These are phyloP conservation scores for Wickerhamomyces silvicola DNA, from an alignment of 805 yeast species.

Conservation along the genomic window DNA sequence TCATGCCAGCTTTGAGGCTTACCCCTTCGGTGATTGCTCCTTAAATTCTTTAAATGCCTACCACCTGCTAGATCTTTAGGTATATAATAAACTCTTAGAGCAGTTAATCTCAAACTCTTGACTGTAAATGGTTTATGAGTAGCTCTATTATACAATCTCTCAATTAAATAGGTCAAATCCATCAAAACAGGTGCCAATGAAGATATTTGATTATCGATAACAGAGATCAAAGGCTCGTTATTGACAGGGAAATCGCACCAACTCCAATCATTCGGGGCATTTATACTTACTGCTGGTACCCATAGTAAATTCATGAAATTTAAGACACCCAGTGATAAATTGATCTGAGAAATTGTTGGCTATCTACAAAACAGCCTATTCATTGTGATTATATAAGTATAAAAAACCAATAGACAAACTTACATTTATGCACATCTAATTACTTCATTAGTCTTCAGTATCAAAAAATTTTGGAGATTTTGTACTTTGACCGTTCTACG, in stretches of 20 bases:
- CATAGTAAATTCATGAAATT: conserved; percentile 38
- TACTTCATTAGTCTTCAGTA: no score
- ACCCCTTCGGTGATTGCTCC: conserved; percentile 29
- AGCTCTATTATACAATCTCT: conserved; percentile 30
- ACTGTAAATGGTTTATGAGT: conserved; percentile 32
- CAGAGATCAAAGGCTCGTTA: conserved; percentile 4
- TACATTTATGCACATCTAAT: no score
- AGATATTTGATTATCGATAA: conserved; percentile 4
- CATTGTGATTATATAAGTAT: not conserved
- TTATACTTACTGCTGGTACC: conserved; percentile 28
- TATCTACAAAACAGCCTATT: conserved; percentile 4
- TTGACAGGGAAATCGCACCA: conserved; percentile 48
- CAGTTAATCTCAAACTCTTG: conserved; percentile 12
- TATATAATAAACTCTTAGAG: conserved; percentile 40
- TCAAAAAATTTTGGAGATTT: no score
- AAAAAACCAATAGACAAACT: no score
- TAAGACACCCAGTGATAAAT: conserved; percentile 44
- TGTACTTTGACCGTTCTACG: no score
- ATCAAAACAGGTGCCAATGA: conserved; percentile 22
- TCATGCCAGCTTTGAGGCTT: conserved; percentile 28
- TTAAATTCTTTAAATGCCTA: conserved; percentile 28
- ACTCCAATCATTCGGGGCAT: conserved; percentile 41
- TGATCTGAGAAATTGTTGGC: conserved; percentile 19
- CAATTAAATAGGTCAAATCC: conserved; percentile 38
- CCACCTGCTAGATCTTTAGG: conserved; percentile 38